Conservation (phyloP, 768 basidiomycete species). For the Trametes coccinea region DNA sequence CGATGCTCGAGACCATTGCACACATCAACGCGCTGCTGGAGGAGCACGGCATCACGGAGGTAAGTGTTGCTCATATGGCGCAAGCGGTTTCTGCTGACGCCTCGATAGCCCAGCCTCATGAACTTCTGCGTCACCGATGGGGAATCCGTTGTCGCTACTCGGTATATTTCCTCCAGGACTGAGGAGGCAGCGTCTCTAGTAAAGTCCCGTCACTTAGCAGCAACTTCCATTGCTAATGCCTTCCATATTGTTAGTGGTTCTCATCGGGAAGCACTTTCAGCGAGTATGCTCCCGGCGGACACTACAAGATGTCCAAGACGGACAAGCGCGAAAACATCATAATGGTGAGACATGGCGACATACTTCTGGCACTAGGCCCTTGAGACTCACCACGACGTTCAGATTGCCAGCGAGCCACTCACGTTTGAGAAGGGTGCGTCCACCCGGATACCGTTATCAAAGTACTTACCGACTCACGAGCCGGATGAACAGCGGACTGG, state of each 20-base stretch:
- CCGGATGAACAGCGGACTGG: slow-evolving; percentile 74
- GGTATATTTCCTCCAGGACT: slow-evolving; percentile 89
- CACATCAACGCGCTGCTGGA: slow-evolving; percentile 75
- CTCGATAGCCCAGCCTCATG: slow-evolving; percentile 75
- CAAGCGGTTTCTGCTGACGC: background rate
- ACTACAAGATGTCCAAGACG: slow-evolving; percentile 93
- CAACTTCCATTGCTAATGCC: background rate
- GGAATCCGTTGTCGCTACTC: slow-evolving; percentile 87
- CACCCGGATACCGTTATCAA: slow-evolving; percentile 2
- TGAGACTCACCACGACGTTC: slow-evolving; percentile 10
- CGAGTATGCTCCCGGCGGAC: slow-evolving; percentile 84
- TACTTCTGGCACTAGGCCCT: background rate
- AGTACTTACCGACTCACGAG: background rate
- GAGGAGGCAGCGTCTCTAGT: slow-evolving; percentile 93
- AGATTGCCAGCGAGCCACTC: slow-evolving; percentile 90
- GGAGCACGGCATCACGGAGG: slow-evolving; percentile 73
- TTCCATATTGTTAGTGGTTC: slow-evolving; percentile 65
- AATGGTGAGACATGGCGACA: slow-evolving; percentile 52
- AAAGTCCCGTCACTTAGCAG: slow-evolving; percentile 18
- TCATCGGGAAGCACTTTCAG: slow-evolving; percentile 94
- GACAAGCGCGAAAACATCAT: slow-evolving; percentile 97
- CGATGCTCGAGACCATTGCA: slow-evolving; percentile 88
- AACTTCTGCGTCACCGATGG: slow-evolving; percentile 98
- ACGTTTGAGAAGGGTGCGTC: slow-evolving; percentile 89
- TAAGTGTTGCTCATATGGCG: slow-evolving; percentile 29